phyloP scores from a whole-genome alignment of 2,329 filamentous ascomycete genomes.

The Verticillium nubilum region DNA sequence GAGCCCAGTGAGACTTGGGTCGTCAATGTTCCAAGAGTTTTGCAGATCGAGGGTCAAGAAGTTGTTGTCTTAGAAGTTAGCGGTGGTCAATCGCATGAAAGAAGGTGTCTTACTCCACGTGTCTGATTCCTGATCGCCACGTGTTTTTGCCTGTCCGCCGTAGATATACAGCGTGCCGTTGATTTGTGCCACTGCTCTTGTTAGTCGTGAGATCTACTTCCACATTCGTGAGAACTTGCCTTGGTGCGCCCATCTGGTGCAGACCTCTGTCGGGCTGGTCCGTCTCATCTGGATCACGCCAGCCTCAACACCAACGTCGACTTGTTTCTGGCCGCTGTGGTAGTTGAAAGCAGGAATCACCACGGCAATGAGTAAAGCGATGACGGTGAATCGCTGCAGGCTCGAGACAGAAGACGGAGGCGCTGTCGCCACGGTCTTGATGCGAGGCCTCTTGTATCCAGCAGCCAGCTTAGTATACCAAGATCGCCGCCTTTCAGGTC shows the following conservation, averaged over 20 bases:
- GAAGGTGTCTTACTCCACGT: conserved; percentile 58
- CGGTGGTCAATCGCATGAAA: not conserved
- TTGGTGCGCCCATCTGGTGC: conserved; percentile 62
- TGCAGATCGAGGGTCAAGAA: conserved; percentile 69
- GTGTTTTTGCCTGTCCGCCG: conserved; percentile 59
- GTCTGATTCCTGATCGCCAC: conserved; percentile 51
- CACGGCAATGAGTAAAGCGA: conserved; percentile 44
- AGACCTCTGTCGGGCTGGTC: conserved; percentile 36
- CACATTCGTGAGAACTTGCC: conserved; percentile 27
- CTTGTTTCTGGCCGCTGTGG: conserved; percentile 30
- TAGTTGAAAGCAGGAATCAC: conserved; percentile 42
- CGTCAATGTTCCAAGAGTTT: conserved; percentile 62
- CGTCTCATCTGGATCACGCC: conserved; percentile 31
- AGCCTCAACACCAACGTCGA: conserved; percentile 38
- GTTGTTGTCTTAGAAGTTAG: conserved; percentile 52
- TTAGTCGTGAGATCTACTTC: not conserved
- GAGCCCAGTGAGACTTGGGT: conserved; percentile 57
- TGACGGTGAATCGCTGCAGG: conserved; percentile 38
- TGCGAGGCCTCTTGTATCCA: conserved; percentile 30
- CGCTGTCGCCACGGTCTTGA: conserved; percentile 36
- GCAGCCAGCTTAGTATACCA: conserved; percentile 37
- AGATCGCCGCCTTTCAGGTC: conserved; percentile 16
- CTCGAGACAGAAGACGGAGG: conserved; percentile 34
- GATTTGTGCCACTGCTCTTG: conserved; percentile 51
- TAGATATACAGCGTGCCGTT: conserved; percentile 76